Conservation (phyloP, 768 basidiomycete species). For the Xerocomus spinulosus region DNA sequence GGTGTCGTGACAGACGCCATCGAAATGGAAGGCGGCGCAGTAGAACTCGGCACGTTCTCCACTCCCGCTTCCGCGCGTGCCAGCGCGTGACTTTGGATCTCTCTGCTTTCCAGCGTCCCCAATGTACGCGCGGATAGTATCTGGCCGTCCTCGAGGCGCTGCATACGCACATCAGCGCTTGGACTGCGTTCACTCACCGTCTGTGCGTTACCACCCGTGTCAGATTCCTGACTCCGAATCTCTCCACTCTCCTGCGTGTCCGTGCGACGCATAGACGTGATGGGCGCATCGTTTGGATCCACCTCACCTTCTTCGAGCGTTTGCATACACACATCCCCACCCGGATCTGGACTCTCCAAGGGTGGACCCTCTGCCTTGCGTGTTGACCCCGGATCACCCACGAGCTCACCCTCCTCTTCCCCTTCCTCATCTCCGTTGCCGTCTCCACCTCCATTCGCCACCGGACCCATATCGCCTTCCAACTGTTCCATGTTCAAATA, state of each 20-base stretch:
- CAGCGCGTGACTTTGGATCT: background rate
- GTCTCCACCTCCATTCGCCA: background rate
- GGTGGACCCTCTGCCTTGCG: background rate
- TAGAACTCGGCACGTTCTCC: background rate
- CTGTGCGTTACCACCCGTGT: background rate
- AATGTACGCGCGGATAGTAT: background rate
- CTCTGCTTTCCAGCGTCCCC: background rate
- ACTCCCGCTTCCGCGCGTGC: background rate
- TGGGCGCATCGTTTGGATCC: slow-evolving; percentile 1
- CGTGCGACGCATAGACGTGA: background rate
- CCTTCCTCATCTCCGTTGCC: background rate
- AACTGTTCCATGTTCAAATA: slow-evolving; percentile 22
- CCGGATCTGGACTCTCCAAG: background rate
- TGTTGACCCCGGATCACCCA: background rate
- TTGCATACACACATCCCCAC: background rate
- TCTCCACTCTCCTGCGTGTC: slow-evolving; percentile 17
- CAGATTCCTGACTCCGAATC: slow-evolving; percentile 6
- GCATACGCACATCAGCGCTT: background rate
- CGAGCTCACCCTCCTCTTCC: background rate
- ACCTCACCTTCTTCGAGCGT: slow-evolving; percentile 15
- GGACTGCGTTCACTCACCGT: background rate
- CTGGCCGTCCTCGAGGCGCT: background rate
- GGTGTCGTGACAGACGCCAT: background rate
- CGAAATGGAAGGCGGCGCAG: background rate
- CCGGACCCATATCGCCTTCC: slow-evolving; percentile 1